Conservation (phyloP, 2,329 filamentous ascomycete genomes). For the Metarhizium brunneum region DNA sequence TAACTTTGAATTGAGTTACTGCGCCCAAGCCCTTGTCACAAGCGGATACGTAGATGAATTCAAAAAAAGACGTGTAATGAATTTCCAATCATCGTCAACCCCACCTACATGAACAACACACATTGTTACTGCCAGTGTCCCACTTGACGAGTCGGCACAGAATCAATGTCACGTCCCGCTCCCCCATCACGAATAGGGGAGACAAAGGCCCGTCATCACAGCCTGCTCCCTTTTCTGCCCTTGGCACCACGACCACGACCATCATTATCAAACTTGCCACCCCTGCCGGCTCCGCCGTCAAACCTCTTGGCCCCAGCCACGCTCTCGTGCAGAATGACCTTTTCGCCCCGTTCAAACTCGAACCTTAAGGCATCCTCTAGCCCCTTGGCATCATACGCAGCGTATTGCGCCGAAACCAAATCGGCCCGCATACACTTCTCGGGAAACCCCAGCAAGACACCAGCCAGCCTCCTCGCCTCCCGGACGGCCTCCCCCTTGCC, state of each 20-base stretch:
- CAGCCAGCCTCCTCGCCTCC: conserved; percentile 38
- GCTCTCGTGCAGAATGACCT: conserved; percentile 33
- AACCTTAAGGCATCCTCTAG: conserved; percentile 40
- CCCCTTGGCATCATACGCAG: conserved; percentile 34
- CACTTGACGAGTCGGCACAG: too few relatives aligned
- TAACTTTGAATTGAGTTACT: too few relatives aligned
- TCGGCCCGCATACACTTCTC: conserved; percentile 43
- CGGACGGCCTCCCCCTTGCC: conserved; percentile 37
- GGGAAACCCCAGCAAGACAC: conserved; percentile 37
- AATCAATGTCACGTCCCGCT: too few relatives aligned
- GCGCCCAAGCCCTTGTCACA: too few relatives aligned
- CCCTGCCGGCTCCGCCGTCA: conserved; percentile 3
- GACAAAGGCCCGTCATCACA: neutral
- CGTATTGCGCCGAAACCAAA: conserved; percentile 37
- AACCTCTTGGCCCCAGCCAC: conserved; percentile 15
- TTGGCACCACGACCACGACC: too few relatives aligned
- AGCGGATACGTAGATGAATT: too few relatives aligned
- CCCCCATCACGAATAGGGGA: too few relatives aligned
- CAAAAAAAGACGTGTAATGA: too few relatives aligned
- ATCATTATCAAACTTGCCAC: conserved; percentile 4
- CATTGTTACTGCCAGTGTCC: too few relatives aligned
- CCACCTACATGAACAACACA: too few relatives aligned
- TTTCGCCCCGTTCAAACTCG: conserved; percentile 35
- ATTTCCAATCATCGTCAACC: too few relatives aligned
- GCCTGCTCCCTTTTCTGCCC: neutral